A percentile compares a stretch with the other conserved stretches of the same genome.
These are phyloP conservation scores for Cornus florida DNA, from an alignment of 148 eudicot genomes.

Conservation along the genomic window DNA sequence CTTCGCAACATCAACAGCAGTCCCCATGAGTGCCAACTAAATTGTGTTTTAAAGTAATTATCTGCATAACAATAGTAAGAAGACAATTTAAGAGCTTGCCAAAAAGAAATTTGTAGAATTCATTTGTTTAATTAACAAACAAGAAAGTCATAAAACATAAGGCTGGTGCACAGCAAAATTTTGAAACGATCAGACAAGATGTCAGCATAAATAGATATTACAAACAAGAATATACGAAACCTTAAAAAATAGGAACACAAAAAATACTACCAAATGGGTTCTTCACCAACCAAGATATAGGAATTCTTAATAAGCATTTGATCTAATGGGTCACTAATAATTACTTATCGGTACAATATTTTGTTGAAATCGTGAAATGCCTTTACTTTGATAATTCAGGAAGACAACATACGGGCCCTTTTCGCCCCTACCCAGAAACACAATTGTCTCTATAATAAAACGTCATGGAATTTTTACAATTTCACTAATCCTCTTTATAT, in stretches of 20 bases:
- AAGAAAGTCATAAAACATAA: not conserved
- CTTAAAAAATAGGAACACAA: not conserved
- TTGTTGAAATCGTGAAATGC: not conserved
- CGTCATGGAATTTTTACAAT: not conserved
- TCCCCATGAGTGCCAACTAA: conserved; percentile 21
- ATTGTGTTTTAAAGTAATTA: not conserved
- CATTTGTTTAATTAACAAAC: not conserved
- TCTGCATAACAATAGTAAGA: not conserved
- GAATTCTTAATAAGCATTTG: conserved; percentile 1
- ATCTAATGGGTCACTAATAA: not conserved
- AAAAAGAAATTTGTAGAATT: conserved; percentile 1
- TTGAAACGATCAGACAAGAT: not conserved
- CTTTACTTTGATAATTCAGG: not conserved
- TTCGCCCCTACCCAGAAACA: not conserved
- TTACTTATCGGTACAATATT: not conserved
- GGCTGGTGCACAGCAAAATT: conserved; percentile 2
- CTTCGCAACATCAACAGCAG: conserved; percentile 22
- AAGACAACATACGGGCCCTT: not conserved
- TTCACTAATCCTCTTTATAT: not conserved
- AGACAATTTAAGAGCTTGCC: not conserved
- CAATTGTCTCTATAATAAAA: not conserved
- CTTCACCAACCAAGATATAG: not conserved
- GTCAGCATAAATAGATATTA: conserved; percentile 1
- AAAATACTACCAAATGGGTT: not conserved
- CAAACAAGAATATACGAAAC: not conserved